A percentile compares a stretch with the other conserved stretches of the same genome.
These are phyloP conservation scores for Sedum album DNA, from an alignment of 164 flowering plant genomes.

Conservation along the genomic window DNA sequence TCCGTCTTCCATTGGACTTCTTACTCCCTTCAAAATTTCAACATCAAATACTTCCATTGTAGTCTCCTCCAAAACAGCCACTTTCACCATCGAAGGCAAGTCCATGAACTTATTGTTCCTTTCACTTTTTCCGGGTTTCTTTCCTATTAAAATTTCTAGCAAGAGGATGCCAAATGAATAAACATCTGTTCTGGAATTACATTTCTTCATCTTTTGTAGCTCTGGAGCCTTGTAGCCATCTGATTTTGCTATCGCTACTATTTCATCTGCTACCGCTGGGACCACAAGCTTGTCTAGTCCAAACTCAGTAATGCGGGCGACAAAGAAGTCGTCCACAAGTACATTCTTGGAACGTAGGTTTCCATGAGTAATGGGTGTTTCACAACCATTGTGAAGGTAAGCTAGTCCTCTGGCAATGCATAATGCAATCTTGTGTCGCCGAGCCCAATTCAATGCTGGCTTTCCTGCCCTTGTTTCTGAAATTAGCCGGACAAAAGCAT, in stretches of 20 bases:
- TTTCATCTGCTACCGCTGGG: conserved; percentile 78
- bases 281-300: conserved; percentile 88
- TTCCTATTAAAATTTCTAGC: conserved; percentile 80
- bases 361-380: conserved; percentile 78
- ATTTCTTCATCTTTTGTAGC: conserved; percentile 87
- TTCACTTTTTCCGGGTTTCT: conserved; percentile 67
- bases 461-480: conserved; percentile 78
- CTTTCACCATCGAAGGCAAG: conserved; percentile 84
- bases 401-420: conserved; percentile 85
- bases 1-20: conserved; percentile 97
- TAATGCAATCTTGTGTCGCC: conserved; percentile 85
- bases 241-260: conserved; percentile 61
- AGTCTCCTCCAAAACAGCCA: conserved; percentile 90
- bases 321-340: conserved; percentile 78
- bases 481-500: conserved; percentile 8
- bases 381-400: conserved; percentile 72
- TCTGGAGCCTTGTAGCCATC: conserved; percentile 98
- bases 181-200: conserved; percentile 84
- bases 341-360: conserved; percentile 79
- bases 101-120: conserved; percentile 57
- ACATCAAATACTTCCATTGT: conserved; percentile 91
- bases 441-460: conserved; percentile 82
- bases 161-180: conserved; percentile 87
- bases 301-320: conserved; percentile 74
- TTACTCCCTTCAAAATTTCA: conserved; percentile 76